Conservation (phyloP, 768 basidiomycete species). For the Pleurotus tuoliensis region DNA sequence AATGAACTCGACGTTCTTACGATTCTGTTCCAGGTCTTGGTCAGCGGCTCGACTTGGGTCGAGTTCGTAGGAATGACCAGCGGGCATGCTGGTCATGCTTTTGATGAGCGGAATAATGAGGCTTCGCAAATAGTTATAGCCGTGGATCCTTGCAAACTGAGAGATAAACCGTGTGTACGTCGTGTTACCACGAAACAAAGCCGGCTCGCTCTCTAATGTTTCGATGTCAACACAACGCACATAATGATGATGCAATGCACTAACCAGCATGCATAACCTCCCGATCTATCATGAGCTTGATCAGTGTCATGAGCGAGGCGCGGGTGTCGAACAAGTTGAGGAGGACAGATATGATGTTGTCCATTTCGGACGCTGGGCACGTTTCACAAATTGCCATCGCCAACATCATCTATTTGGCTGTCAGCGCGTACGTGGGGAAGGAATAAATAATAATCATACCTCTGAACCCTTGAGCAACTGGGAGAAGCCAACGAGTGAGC, state of each 20-base stretch:
- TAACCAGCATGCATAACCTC: constrained; percentile 78
- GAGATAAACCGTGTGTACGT: constrained; percentile 86
- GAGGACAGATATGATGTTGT: constrained; percentile 80
- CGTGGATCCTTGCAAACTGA: constrained; percentile 83
- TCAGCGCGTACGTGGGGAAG: background rate
- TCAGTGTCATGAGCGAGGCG: constrained; percentile 61
- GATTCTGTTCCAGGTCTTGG: constrained; percentile 64
- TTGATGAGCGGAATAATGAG: constrained; percentile 76
- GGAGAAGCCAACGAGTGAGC: background rate
- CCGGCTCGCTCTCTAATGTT: constrained; percentile 65
- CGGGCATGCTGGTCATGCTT: constrained; percentile 67
- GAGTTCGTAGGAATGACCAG: constrained; percentile 73
- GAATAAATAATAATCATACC: constrained; percentile 35
- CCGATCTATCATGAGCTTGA: constrained; percentile 82
- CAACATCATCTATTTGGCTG: constrained; percentile 54
- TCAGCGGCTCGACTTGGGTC: constrained; percentile 61
- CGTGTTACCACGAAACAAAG: constrained; percentile 86
- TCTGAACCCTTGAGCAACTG: constrained; percentile 74
- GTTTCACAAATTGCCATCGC: constrained; percentile 86
- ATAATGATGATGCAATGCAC: background rate
- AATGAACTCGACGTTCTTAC: constrained; percentile 66
- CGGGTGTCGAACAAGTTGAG: constrained; percentile 85
- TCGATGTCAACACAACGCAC: too few relatives aligned
- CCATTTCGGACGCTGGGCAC: constrained; percentile 75
- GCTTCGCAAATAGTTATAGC: constrained; percentile 85